Conservation (phyloP, 345 rosid genomes). For the Hirschfeldia incana region DNA sequence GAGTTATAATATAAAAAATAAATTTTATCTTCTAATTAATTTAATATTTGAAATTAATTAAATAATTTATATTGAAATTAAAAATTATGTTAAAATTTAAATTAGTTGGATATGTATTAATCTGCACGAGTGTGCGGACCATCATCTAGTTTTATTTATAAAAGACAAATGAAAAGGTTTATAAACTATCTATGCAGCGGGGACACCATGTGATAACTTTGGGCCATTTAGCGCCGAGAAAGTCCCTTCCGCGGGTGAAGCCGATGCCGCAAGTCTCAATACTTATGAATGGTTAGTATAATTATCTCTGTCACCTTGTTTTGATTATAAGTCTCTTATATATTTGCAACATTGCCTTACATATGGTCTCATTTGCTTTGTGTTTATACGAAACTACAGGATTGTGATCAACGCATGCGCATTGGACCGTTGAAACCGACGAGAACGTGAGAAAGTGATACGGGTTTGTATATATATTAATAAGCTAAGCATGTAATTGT, state of each 20-base stretch:
- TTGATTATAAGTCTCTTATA: not conserved
- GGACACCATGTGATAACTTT: constrained; percentile 49
- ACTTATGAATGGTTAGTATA: constrained; percentile 60
- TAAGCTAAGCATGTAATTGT: constrained; percentile 26
- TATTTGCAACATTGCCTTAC: not conserved
- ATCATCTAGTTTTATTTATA: not conserved
- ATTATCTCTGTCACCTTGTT: not conserved
- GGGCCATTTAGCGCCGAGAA: constrained; percentile 39
- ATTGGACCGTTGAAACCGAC: constrained; percentile 63
- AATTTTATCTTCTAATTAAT: no score
- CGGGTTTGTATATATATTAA: constrained; percentile 28
- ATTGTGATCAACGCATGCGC: constrained; percentile 65
- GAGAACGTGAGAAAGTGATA: constrained; percentile 3
- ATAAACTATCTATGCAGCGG: constrained; percentile 51
- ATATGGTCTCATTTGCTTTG: not conserved
- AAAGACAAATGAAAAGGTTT: not conserved
- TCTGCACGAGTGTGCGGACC: no score
- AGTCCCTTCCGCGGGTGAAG: constrained; percentile 42
- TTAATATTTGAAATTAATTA: no score
- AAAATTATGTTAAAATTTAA: no score
- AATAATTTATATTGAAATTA: no score
- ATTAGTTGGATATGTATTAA: no score
- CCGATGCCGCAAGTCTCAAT: constrained; percentile 56
- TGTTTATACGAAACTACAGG: constrained; percentile 45
- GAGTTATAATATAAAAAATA: no score